Percentiles rank a stretch among this genome's conserved stretches.
These are phyloP conservation scores for Nakazawaea anatomiae DNA, from an alignment of 805 yeast genomes.

Conservation along the genomic window DNA sequence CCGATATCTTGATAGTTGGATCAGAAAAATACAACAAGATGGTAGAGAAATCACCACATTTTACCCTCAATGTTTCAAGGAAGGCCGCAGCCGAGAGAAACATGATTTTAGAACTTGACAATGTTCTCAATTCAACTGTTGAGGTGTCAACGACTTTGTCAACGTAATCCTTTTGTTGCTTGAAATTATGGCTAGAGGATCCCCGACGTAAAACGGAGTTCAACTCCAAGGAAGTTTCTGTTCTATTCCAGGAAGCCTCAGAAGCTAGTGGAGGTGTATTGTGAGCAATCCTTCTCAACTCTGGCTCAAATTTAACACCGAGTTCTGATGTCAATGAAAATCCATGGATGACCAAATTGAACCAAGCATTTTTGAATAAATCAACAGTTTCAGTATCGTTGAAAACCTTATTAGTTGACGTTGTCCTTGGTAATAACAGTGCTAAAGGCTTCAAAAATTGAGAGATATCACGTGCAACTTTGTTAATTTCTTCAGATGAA, in stretches of 20 bases:
- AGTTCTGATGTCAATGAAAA: constrained; percentile 56
- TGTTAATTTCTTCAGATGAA: constrained; percentile 64
- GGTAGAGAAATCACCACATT: constrained; percentile 77
- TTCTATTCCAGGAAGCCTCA: constrained; percentile 70
- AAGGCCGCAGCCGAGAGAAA: constrained; percentile 79
- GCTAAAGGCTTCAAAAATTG: constrained; percentile 71
- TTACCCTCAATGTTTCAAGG: constrained; percentile 73
- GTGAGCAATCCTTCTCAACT: constrained; percentile 69
- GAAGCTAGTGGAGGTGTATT: constrained; percentile 86
- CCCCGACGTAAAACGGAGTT: constrained; percentile 89
- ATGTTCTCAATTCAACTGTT: constrained; percentile 42
- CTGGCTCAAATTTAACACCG: constrained; percentile 37
- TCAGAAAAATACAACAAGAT: constrained; percentile 77
- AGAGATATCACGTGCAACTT: constrained; percentile 64
- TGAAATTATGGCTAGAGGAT: constrained; percentile 74
- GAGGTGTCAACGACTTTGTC: constrained; percentile 44
- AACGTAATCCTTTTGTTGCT: constrained; percentile 63
- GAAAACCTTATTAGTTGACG: constrained; percentile 24
- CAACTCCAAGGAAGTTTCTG: constrained; percentile 88
- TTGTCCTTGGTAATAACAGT: constrained; percentile 53
- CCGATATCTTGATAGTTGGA: constrained; percentile 66
- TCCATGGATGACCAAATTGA: constrained; percentile 89
- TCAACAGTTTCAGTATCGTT: constrained; percentile 45
- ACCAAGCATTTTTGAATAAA: constrained; percentile 87
- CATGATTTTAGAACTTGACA: constrained; percentile 76